These are phyloP conservation scores for Talaromyces islandicus DNA, from an alignment of 2,329 filamentous ascomycete species.

Conservation along the genomic window DNA sequence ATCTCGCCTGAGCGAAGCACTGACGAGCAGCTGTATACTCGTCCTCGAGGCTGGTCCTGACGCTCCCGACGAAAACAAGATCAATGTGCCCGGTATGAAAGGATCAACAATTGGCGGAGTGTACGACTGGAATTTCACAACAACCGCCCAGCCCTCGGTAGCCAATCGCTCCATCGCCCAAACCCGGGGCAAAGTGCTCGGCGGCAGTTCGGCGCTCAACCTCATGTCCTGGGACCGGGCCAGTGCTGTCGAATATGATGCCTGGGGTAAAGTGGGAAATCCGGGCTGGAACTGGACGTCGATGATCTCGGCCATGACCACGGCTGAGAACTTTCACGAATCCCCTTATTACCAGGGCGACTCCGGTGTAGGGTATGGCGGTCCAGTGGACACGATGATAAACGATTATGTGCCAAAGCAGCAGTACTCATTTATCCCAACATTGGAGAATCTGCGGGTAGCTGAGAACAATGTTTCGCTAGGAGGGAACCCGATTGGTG, in stretches of 20 bases:
- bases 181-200: conserved; percentile 1
- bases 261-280: neutral
- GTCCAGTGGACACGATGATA: neutral
- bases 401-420: neutral
- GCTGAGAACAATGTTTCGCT: neutral
- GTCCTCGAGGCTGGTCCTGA: conserved; percentile 1
- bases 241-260: neutral
- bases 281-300: neutral
- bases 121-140: conserved; percentile 1
- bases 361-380: neutral
- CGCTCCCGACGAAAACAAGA: neutral
- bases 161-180: neutral
- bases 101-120: neutral
- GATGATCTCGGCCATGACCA: neutral
- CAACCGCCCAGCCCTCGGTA: neutral
- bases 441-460: neutral
- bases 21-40: neutral
- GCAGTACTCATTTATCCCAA: neutral
- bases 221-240: neutral
- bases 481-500: neutral
- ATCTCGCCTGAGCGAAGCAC: conserved; percentile 17
- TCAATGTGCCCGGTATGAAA: neutral
- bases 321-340: neutral
- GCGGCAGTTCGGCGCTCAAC: conserved; percentile 1
- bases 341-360: neutral